Percentiles rank a stretch among this genome's conserved stretches.
Evolutionary conservation across 2,329 filamentous ascomycete genomes (phyloP).

Genomic region (Apiospora marii): DNA sequence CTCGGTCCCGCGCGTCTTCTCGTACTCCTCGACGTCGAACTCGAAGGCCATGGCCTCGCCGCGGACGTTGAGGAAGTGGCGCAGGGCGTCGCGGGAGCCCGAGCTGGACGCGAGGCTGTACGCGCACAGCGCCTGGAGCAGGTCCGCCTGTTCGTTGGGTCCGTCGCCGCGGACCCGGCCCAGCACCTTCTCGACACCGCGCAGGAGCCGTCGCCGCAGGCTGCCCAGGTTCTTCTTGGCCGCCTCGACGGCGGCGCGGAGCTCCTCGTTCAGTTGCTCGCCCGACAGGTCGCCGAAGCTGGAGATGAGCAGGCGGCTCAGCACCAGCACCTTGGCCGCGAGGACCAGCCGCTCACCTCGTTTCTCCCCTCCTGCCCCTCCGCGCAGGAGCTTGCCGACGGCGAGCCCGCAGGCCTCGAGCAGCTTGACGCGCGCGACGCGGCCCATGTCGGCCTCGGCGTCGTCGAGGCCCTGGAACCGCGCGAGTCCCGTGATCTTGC

Average conservation of each 20-base stretch:
- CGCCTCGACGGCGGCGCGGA: constrained; percentile 58
- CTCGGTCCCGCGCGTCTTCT: constrained; percentile 49
- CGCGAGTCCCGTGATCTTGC: constrained; percentile 66
- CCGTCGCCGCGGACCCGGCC: constrained; percentile 63
- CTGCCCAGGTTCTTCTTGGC: constrained; percentile 69
- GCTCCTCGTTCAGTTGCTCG: constrained; percentile 40
- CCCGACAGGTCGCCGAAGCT: constrained; percentile 64
- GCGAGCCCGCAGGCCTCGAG: constrained; percentile 61
- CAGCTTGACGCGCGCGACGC: constrained; percentile 55
- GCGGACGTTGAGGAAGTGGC: constrained; percentile 79
- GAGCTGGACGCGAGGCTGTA: constrained; percentile 84
- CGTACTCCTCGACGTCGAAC: constrained; percentile 59
- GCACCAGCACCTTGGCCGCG: constrained; percentile 75
- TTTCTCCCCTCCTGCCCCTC: constrained; percentile 35
- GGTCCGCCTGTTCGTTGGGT: constrained; percentile 52
- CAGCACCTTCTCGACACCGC: constrained; percentile 74
- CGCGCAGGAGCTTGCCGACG: constrained; percentile 57
- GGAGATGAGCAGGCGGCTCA: constrained; percentile 79
- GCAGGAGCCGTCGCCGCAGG: constrained; percentile 69
- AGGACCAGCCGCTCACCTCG: constrained; percentile 61
- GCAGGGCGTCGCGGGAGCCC: constrained; percentile 78
- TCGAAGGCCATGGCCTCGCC: constrained; percentile 71
- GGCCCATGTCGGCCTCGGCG: constrained; percentile 36
- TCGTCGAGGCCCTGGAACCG: constrained; percentile 49
- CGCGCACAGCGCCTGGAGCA: constrained; percentile 80